Evolutionary conservation across 345 rosid species (phyloP), one percentile per base, ranked within the genome.

Genomic region (Ceriops zippeliana): DNA sequence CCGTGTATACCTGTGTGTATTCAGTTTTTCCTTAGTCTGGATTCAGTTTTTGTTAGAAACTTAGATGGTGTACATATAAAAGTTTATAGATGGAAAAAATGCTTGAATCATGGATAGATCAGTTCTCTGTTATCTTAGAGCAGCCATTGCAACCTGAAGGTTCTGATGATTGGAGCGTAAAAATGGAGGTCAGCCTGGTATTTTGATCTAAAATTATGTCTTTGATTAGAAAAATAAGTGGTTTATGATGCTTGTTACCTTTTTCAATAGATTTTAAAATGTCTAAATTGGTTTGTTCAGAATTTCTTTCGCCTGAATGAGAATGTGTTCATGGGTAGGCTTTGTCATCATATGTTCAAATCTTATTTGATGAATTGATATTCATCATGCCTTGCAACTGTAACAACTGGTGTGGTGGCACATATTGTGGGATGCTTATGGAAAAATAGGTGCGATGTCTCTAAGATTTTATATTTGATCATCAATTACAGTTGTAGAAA

Each of bases 81-180:
- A 8, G 1, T 35, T 35, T 35, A 8, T 35, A 7, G 38, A 78
- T 90, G 72, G 72, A 73, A 32, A 83, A 93, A 54, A 77, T 90
- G 84, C 80, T 86, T 58, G 83, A 87, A 71, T 78, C 79, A 56
- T 93, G 93, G 98, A 80, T 89, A 85, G 85, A 81, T 68, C 85
- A 82, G 75, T 90, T 87, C 70, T 75, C 87, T 75, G 72, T 79
- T 54, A 85, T 86, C 78, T 75, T 93, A 75, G 83, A 79, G 72
- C 84, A 79, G 73, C 96, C 97, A 42, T 80, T 90, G 70, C 86
- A 87, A 66, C 74, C 80, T 63, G 97, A 90, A 83, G 92, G 90
- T 84, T 93, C 97, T 54, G 91, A 90, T 80, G 97, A 90, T 75
- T 90, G 97, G 98, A 82, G 86, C 78, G 46, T 89, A 74, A 89